phyloP scores from a whole-genome alignment of 1,284 basidiomycete species.

The Cutaneotrichosporon sp. region DNA sequence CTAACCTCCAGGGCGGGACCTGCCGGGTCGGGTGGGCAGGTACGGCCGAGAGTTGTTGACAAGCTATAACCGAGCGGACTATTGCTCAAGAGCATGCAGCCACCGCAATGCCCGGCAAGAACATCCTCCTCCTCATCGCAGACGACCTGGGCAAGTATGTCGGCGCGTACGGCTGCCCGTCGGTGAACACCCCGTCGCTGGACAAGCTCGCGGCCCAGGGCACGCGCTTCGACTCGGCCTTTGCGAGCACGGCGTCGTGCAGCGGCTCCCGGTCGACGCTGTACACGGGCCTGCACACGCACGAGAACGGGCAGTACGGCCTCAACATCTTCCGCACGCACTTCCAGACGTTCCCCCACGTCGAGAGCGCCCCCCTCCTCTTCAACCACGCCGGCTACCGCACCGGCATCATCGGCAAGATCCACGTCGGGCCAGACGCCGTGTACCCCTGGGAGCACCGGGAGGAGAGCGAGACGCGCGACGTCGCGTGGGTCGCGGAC shows the following conservation, averaged over 20 bases:
- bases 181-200: constrained; percentile 23
- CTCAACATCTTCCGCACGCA: constrained; percentile 22
- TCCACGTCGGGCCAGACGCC: constrained; percentile 29
- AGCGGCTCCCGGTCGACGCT: constrained; percentile 25
- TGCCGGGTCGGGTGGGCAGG: no score
- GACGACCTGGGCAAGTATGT: constrained; percentile 33
- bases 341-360: constrained; percentile 28
- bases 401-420: constrained; percentile 30
- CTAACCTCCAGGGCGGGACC: no score
- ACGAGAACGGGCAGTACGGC: constrained; percentile 34
- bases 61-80: no score
- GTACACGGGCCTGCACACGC: constrained; percentile 35
- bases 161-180: constrained; percentile 22
- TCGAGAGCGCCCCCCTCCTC: constrained; percentile 27
- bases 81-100: no score
- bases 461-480: constrained; percentile 21
- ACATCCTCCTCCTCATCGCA: constrained; percentile 32
- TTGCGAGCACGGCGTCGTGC: constrained; percentile 32
- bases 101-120: background rate
- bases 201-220: constrained; percentile 27
- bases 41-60: no score
- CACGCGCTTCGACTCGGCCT: constrained; percentile 26
- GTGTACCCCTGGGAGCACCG: constrained; percentile 27
- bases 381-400: constrained; percentile 27
- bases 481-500: constrained; percentile 29